These are phyloP conservation scores for Hevea brasiliensis DNA, from an alignment of 345 rosid genomes.

Conservation along the genomic window DNA sequence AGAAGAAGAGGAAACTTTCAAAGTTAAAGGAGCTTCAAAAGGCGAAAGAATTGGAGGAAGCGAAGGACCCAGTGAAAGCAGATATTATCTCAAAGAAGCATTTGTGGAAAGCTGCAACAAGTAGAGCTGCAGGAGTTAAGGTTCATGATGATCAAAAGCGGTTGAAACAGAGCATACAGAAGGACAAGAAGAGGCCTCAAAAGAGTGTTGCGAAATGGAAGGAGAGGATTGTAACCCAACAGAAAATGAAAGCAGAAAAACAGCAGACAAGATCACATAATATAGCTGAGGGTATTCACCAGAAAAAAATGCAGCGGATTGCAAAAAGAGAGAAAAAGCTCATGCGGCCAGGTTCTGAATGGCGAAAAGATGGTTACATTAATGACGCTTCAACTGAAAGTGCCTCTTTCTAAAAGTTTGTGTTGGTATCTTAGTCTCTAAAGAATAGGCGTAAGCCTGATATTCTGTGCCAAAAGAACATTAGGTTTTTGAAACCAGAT, in stretches of 20 bases:
- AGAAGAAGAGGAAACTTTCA: slow-evolving; percentile 57
- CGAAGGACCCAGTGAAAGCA: slow-evolving; percentile 79
- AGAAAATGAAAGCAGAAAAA: slow-evolving; percentile 63
- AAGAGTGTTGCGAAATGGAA: slow-evolving; percentile 87
- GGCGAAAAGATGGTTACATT: slow-evolving; percentile 48
- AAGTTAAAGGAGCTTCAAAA: slow-evolving; percentile 68
- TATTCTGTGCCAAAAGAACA: too few species aligned
- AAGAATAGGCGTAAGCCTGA: too few species aligned
- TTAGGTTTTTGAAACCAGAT: too few species aligned
- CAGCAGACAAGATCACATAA: slow-evolving; percentile 76
- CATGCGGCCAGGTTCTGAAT: slow-evolving; percentile 83
- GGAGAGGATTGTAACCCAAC: slow-evolving; percentile 60
- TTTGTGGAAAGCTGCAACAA: slow-evolving; percentile 75
- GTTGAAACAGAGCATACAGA: slow-evolving; percentile 72
- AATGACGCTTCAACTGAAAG: slow-evolving; percentile 20
- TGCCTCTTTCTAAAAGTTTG: background rate
- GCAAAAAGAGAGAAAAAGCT: slow-evolving; percentile 92
- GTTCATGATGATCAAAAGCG: slow-evolving; percentile 80
- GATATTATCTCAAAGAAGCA: slow-evolving; percentile 54
- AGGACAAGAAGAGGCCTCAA: slow-evolving; percentile 66
- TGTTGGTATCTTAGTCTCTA: background rate
- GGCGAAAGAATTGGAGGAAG: slow-evolving; percentile 60
- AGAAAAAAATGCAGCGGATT: slow-evolving; percentile 68
- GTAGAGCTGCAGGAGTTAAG: slow-evolving; percentile 78
- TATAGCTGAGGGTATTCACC: slow-evolving; percentile 60